Base-by-base conservation (phyloP, 805 yeast species). In the Saturnispora serradocipensis region DNA sequence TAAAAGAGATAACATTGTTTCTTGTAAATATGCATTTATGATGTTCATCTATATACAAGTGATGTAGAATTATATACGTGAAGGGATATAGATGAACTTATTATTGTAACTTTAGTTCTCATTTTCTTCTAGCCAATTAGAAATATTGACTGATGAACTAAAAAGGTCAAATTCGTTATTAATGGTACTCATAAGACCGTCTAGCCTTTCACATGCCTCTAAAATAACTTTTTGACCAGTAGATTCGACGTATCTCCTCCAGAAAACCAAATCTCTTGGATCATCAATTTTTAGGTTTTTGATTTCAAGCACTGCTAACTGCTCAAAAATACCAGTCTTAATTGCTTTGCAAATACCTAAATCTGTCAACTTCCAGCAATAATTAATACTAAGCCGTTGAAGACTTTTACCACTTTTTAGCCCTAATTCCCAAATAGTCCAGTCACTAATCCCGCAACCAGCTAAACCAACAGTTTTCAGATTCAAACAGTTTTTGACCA, bases 391-490 rank as follows among this genome's bases (percentile, higher is more conserved):
- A 20, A 89, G 69, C 49, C 96, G 72, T 58, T 79, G 80, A 3
- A 90, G 60, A 5, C 69, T 59, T 1, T 63, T 59, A 5, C 68
- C 69, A 27, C 79, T 68, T 49, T 72, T 64, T 16, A 76, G 65
- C 0, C 89, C 88, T 34, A 90, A 67, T 59, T 85, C 90, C 95
- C 96, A 88, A 15, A 90, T 70, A 4, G 86, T 74, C 43, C 80
- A 73, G 68, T 90, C 96, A 7, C 86, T 79, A 18, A 90, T 76
- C 43, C 77, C 72, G 65, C 96, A 88, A 6, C 98, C 98, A 0
- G 97, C 96, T 20, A 88, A 69, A 0, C 97, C 97, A 43, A 90
- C 70, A 0, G 97, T 88, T 44, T 74, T 72, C 45, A 84, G 72
- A 20, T 68, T 38, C 5, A 18, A 63, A 50, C 88, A 82, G 58